Conservation (phyloP, 306 rosid species). For the Quercus bicolor region DNA sequence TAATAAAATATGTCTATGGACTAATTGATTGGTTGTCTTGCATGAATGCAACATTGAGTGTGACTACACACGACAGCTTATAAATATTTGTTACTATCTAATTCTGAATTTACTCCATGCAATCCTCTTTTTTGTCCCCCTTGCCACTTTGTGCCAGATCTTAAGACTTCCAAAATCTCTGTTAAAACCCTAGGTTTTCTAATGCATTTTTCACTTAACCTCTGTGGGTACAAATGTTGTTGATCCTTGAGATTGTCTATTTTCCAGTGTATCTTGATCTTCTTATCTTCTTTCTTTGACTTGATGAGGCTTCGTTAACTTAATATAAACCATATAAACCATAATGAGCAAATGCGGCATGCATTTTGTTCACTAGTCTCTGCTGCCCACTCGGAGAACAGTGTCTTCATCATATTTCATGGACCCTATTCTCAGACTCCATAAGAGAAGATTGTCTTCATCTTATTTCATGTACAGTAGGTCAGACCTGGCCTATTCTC, state of each 20-base stretch:
- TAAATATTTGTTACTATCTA: constrained; percentile 36
- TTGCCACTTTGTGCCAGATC: constrained; percentile 36
- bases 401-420: not conserved
- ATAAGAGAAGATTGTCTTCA: not conserved
- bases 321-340: not conserved
- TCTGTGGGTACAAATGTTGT: constrained; percentile 20
- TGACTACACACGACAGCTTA: constrained; percentile 60
- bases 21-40: constrained; percentile 68
- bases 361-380: not conserved
- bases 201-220: constrained; percentile 30
- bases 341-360: not conserved
- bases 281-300: not conserved
- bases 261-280: constrained; percentile 9
- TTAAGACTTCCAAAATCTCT: constrained; percentile 11
- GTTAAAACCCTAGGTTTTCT: constrained; percentile 38
- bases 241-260: constrained; percentile 22
- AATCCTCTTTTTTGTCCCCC: constrained; percentile 63
- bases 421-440: not conserved
- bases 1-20: constrained; percentile 39
- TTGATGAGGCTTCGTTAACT: not conserved
- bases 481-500: no score
- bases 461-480: no score
- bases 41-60: constrained; percentile 69
- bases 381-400: not conserved
- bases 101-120: constrained; percentile 43